Evolutionary conservation across 495 filamentous ascomycete species (phyloP), one percentile per base, ranked within the genome.

Genomic region (Melanomma pulvis-pyrius): DNA sequence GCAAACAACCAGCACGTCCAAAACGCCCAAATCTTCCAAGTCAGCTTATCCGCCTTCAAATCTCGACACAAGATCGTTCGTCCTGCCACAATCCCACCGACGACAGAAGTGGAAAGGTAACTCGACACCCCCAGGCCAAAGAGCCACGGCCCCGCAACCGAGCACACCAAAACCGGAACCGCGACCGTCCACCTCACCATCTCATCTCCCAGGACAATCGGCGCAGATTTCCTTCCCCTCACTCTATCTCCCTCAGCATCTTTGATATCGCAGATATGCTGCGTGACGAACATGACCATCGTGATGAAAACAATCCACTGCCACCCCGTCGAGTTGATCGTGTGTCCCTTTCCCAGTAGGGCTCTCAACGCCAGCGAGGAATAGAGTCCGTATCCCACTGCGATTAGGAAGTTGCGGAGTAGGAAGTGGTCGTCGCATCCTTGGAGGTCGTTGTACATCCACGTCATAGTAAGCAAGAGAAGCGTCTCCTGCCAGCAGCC

Each of bases 371-470:
- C 48, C 7, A 12, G 25, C 1, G 34, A 36, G 19, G 30, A 32
- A 29, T 50, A 63, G 21, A 56, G 11, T 4, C 36, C 50, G 30
- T 48, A 68, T 5, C 48, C 65, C 12, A 55, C 9, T 4, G 61
- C 66, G 26, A 64, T 69, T 21, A 69, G 9, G 17, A 46, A 9
- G 34, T 69, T 69, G 1, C 61, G 49, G 1, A 60, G 21, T n/a
- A 54, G 1, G 53, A 52, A 65, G 17, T 54, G 1, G 1, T 57
- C 47, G 19, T 69, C 61, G 41, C 46, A 21, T 4, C 52, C 61
- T 7, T 36, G 3, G 53, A 69, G 66, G 29, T 69, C 66, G 39
- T 69, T 69, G 52, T 69, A 69, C 41, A 59, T 55, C 53, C 55
- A 69, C 7, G 22, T 60, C 26, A 47, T 0, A 1, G 46, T 21